Evolutionary conservation across 1,284 basidiomycete species (phyloP), one percentile per base, ranked within the genome.

Genomic region (Puccinia triticina): DNA sequence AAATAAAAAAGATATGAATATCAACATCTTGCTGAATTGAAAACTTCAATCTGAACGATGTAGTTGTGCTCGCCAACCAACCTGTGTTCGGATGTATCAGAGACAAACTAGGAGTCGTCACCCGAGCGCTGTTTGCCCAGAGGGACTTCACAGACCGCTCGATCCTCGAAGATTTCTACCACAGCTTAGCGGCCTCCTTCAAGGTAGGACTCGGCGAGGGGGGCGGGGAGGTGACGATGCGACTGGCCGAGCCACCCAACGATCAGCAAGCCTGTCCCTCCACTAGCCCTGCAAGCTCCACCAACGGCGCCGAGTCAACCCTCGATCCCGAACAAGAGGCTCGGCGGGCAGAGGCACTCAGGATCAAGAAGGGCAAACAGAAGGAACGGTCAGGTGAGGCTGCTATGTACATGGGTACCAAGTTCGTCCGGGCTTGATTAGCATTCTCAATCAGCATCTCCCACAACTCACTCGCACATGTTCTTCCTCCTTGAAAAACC

Each of bases 21-120:
- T 53, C 48, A 72, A 11, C 26, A 14, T 64, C n/a, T 4, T 77
- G 26, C 2, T 85, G 82, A 84, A 84, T 74, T 26, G 21, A 59
- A 23, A 32, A 72, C 66, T 77, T n/a, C 37, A 72, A 53, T 64
- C 26, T 50, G 61, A 83, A 64, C 12, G 61, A 43, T 40, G n/a
- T 43, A 82, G 80, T 82, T 14, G 80, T 82, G 7, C 71, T 82
- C 26, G 80, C 80, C 43, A 82, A 82, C 50, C 71, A 76, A 67
- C 80, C 80, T 23, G 86, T 87, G 57, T 87, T 87, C 71, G 87
- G 86, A 2, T 86, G 87, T 0, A 85, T 87, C 26, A 57, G 93
- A 59, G 95, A 98, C 86, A 96, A 95, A 85, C 89, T 99, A 0
- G 95, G 96, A n/a, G 94, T 99, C 4, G 94, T 99, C 55, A 99